These are phyloP conservation scores for Cladophialophora chaetospira DNA, from an alignment of 2,329 filamentous ascomycete genomes.

Conservation along the genomic window DNA sequence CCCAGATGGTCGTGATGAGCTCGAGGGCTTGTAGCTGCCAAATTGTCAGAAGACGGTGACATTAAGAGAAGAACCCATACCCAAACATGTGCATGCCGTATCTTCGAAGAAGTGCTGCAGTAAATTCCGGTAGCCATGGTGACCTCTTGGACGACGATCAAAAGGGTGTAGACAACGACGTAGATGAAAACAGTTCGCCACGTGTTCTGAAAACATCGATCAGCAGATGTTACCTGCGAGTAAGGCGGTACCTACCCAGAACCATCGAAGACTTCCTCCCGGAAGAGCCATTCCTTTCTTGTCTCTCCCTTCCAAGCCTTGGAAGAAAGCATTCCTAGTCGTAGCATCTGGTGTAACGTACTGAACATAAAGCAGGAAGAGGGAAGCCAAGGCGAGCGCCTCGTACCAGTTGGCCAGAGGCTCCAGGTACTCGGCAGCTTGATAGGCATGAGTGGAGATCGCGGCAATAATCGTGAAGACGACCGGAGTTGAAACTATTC, in stretches of 20 bases:
- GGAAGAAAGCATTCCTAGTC: slow-evolving; percentile 18
- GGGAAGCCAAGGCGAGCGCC: slow-evolving; percentile 17
- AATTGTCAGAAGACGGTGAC: neutral
- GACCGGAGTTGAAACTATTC: slow-evolving; percentile 21
- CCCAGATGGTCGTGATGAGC: slow-evolving; percentile 35
- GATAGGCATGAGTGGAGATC: slow-evolving; percentile 19
- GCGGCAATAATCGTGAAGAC: slow-evolving; percentile 18
- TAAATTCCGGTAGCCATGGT: slow-evolving; percentile 69
- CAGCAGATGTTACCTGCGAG: neutral
- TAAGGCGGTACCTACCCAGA: slow-evolving; percentile 54
- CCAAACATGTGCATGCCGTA: slow-evolving; percentile 79
- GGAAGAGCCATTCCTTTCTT: slow-evolving; percentile 9
- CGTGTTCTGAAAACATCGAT: neutral
- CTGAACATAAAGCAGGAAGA: slow-evolving; percentile 27
- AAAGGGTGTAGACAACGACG: slow-evolving; percentile 74
- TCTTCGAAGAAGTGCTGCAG: slow-evolving; percentile 74
- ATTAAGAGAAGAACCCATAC: slow-evolving; percentile 35
- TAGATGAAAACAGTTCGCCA: slow-evolving; percentile 84
- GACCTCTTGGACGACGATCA: slow-evolving; percentile 75
- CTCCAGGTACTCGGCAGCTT: slow-evolving; percentile 16
- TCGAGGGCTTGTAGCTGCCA: slow-evolving; percentile 44
- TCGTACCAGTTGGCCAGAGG: slow-evolving; percentile 24
- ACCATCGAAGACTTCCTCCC: slow-evolving; percentile 16
- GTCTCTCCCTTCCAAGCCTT: slow-evolving; percentile 9
- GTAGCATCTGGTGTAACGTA: slow-evolving; percentile 21